These are phyloP conservation scores for Coniosporium tulheliwenetii DNA, from an alignment of 2,329 filamentous ascomycete genomes.

Conservation along the genomic window DNA sequence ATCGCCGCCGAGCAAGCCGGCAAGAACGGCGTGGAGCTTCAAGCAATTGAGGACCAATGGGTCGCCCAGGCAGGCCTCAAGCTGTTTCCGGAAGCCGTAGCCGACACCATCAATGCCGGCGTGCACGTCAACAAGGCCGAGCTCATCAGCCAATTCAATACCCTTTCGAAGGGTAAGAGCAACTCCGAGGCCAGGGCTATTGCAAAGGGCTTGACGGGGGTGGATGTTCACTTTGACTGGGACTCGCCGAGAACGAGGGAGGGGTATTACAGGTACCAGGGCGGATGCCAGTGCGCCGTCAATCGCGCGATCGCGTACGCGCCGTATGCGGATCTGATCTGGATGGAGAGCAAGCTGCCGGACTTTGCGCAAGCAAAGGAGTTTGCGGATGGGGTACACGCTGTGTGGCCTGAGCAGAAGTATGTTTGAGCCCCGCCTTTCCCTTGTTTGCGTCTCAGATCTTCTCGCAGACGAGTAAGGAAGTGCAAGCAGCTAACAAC, in stretches of 20 bases:
- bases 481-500: neutral
- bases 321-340: slow-evolving; percentile 88
- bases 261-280: slow-evolving; percentile 86
- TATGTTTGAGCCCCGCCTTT: slow-evolving; percentile 27
- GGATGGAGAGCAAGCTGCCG: slow-evolving; percentile 98
- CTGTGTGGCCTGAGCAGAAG: slow-evolving; percentile 94
- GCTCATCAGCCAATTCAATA: slow-evolving; percentile 51
- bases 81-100: slow-evolving; percentile 81
- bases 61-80: slow-evolving; percentile 60
- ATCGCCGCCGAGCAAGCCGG: slow-evolving; percentile 65
- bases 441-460: too few species aligned
- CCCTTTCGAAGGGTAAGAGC: slow-evolving; percentile 64
- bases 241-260: slow-evolving; percentile 83
- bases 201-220: slow-evolving; percentile 60
- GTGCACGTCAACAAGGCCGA: slow-evolving; percentile 52
- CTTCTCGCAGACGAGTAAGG: too few species aligned
- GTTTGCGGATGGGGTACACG: slow-evolving; percentile 86
- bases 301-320: slow-evolving; percentile 85
- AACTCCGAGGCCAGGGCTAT: slow-evolving; percentile 68
- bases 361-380: slow-evolving; percentile 84
- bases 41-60: slow-evolving; percentile 89
- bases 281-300: slow-evolving; percentile 79
- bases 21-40: slow-evolving; percentile 65
- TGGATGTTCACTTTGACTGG: slow-evolving; percentile 88
- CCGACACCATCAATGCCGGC: slow-evolving; percentile 61